Evolutionary conservation across 768 basidiomycete genomes (phyloP), one percentile per base, ranked within the genome.

Genomic region (Amanita muscaria): DNA sequence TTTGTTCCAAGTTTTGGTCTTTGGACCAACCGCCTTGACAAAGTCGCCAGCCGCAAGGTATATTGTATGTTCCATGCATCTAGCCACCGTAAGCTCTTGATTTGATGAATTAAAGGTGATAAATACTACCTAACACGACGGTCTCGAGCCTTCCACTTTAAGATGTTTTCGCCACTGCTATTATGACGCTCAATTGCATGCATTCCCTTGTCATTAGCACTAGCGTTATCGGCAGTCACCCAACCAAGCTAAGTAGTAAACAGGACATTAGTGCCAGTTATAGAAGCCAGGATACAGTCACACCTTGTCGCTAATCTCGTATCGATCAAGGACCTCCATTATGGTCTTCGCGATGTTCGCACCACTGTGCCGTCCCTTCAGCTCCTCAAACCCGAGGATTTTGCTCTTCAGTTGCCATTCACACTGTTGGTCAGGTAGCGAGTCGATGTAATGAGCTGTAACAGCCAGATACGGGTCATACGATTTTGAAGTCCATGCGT

Each of bases 1-100:
- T 14, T 37, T 37, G 16, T 31, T 35, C 35, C 47, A 44, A 32
- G 19, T 49, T 18, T 49, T 34, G 38, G 24, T 23, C n/a, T 38
- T 47, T 11, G 49, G 59, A 19, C 52, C 49, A 1, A 64, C 46
- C 4, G 51, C 47, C 30, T 59, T 46, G 18, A 63, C 46, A 39
- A 65, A 63, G 18, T 56, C 52, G 14, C 53, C 50, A 1, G 58
- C 59, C 9, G 48, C 53, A 19, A 64, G 59, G 45, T 64, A 51
- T 12, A 64, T 37, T 0, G 52, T 48, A 38, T 65, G 64, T 42
- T 65, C 64, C 54, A 65, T 64, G 50, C 64, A 65, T 31, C 59
- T 59, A n/a, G n/a, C n/a, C n/a, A n/a, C n/a, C n/a, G n/a, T 37
- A 27, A 42, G 19, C 34, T 30, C 42, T 40, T 9, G 42, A 38